A percentile compares a stretch with the other conserved stretches of the same genome.
Evolutionary conservation across 1,139 yeast species (phyloP).

Genomic region (Hanseniaspora gamundiae): DNA sequence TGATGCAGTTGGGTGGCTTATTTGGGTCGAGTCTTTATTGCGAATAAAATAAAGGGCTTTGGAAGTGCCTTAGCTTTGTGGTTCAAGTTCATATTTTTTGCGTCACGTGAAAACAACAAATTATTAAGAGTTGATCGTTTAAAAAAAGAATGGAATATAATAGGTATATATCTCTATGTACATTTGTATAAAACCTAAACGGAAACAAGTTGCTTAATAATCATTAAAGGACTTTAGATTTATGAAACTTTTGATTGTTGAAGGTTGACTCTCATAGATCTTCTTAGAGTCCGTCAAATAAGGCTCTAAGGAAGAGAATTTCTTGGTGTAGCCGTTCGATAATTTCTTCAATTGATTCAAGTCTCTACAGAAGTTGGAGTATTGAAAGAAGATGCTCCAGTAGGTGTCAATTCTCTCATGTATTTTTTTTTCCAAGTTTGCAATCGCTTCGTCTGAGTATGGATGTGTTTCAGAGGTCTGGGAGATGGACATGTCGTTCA

Average conservation of each 20-base stretch:
- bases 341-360: constrained; percentile 23
- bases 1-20: neutral
- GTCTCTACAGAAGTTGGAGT: constrained; percentile 36
- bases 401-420: constrained; percentile 42
- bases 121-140: too few species aligned
- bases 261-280: neutral
- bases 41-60: too few species aligned
- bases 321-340: neutral
- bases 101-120: too few species aligned
- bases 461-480: constrained; percentile 1
- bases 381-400: constrained; percentile 44
- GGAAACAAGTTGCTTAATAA: neutral
- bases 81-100: too few species aligned
- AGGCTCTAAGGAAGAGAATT: neutral
- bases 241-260: neutral
- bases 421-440: constrained; percentile 9
- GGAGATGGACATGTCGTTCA: neutral
- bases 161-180: too few species aligned
- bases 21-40: too few species aligned
- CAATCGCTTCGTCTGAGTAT: constrained; percentile 3
- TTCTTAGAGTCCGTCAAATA: neutral
- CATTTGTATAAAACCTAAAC: too few species aligned
- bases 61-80: too few species aligned
- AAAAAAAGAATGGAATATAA: too few species aligned
- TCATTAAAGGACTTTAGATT: neutral